Conservation (phyloP, 2,329 filamentous ascomycete species). For the Pyricularia sp. region DNA sequence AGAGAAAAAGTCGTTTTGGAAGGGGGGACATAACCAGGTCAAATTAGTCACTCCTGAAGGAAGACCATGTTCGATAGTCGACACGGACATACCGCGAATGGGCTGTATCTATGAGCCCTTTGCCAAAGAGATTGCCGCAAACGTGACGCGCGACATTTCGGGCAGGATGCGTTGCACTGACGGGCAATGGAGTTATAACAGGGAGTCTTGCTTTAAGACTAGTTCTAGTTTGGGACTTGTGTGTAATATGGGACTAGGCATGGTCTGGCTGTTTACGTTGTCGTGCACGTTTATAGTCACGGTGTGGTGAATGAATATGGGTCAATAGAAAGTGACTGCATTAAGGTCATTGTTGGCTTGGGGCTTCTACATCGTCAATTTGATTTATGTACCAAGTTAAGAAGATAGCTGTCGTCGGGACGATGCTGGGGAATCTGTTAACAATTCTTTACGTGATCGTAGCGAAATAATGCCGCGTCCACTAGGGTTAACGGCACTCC, state of each 20-base stretch:
- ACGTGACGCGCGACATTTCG: neutral
- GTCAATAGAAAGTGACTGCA: neutral
- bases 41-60: neutral
- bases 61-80: neutral
- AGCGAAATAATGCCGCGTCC: too few species aligned
- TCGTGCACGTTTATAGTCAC: neutral
- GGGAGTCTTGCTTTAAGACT: neutral
- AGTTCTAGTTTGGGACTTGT: neutral
- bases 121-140: constrained; percentile 3
- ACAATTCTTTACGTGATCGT: too few species aligned
- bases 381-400: too few species aligned
- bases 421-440: too few species aligned
- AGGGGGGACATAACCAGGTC: neutral
- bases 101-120: neutral
- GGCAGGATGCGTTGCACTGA: neutral
- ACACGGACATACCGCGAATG: neutral
- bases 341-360: neutral
- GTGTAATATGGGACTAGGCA: neutral
- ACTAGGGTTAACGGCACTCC: too few species aligned
- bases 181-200: neutral
- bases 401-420: too few species aligned
- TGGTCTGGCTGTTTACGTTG: neutral
- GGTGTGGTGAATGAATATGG: neutral
- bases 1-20: neutral
- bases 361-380: neutral